Base-by-base conservation (phyloP, 345 rosid genomes). In the Salix caprea region DNA sequence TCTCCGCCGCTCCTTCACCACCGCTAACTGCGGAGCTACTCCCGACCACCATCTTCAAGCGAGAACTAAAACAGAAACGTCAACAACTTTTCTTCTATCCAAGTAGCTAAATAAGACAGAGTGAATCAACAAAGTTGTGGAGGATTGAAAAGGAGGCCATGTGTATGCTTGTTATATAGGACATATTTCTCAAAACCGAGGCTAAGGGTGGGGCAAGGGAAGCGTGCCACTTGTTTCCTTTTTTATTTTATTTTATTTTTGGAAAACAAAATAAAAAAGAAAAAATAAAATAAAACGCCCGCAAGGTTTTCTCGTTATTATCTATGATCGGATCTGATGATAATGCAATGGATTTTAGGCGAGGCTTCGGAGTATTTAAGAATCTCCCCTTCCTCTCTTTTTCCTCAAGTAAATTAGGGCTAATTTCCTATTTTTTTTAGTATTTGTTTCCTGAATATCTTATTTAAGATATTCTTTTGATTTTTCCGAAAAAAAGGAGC, bases 21-120 rank as follows among this genome's bases (percentile, higher is more conserved):
- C 70, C 74, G 44, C 67, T 82, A 62, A 65, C 85, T 15, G 85
- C 65, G 36, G 82, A 77, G 78, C 85, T 81, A 40, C 81, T 69
- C 34, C 81, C 64, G 28, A 83, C 64, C 86, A 86, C 76, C n/a
- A 58, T 66, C 39, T 48, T 32, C 69, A 26, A 16, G 36, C 16
- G 11, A 14, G 15, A 19, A 0, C 42, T 8, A 30, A 36, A 6
- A 24, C 6, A 21, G 11, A 71, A 42, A 52, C 48, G 64, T 58
- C 28, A 58, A 23, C 10, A 10, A n/a, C 24, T 58, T 58, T 9
- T 58, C 64, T 58, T 58, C 64, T 56, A 1, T 7, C 4, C 28
- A n/a, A 12, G 12, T 58, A 4, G 64, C 64, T 58, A 23, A 24
- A 58, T 26, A 58, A 10, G 44, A 40, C 44, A 10, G 42, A 9